Evolutionary conservation across 2,329 filamentous ascomycete genomes (phyloP).

Genomic region (Tolypocladium amazonense): DNA sequence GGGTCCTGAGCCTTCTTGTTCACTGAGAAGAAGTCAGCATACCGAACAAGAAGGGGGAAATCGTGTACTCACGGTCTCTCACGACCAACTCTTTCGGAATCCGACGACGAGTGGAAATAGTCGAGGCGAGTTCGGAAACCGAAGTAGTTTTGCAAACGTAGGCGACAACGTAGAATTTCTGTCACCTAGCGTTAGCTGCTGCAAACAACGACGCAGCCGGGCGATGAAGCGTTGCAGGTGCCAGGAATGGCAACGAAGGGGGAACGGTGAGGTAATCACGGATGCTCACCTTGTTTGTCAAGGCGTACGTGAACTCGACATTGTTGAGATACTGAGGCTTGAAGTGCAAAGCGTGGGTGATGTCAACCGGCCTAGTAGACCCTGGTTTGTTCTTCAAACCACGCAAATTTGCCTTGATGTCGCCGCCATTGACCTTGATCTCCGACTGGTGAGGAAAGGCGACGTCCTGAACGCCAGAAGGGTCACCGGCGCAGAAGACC

Average conservation of each 20-base stretch:
- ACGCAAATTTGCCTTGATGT: constrained; percentile 86
- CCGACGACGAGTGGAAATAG: constrained; percentile 54
- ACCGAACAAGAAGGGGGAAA: background rate
- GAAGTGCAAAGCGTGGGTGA: constrained; percentile 66
- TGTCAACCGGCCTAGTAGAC: constrained; percentile 85
- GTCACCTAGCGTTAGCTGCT: constrained; percentile 10
- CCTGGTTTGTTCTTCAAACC: constrained; percentile 94
- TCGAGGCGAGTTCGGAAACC: constrained; percentile 59
- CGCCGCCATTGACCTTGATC: constrained; percentile 77
- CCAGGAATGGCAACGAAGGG: background rate
- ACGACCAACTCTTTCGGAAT: constrained; percentile 76
- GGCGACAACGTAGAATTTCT: constrained; percentile 65
- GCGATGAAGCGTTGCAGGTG: background rate
- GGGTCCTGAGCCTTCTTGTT: constrained; percentile 71
- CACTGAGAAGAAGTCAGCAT: constrained; percentile 39
- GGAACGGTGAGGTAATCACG: background rate
- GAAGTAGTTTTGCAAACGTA: constrained; percentile 67
- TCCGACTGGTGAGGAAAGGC: constrained; percentile 89
- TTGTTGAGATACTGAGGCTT: constrained; percentile 64
- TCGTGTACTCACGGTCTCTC: constrained; percentile 58
- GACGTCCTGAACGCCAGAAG: constrained; percentile 59
- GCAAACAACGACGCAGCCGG: background rate
- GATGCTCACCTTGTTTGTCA: constrained; percentile 71
- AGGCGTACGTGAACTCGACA: constrained; percentile 79
- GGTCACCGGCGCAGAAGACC: constrained; percentile 70